Percentiles rank a stretch among this genome's conserved stretches.
These are phyloP conservation scores for Colletotrichum cereale DNA, from an alignment of 2,329 filamentous ascomycete genomes.

Conservation along the genomic window DNA sequence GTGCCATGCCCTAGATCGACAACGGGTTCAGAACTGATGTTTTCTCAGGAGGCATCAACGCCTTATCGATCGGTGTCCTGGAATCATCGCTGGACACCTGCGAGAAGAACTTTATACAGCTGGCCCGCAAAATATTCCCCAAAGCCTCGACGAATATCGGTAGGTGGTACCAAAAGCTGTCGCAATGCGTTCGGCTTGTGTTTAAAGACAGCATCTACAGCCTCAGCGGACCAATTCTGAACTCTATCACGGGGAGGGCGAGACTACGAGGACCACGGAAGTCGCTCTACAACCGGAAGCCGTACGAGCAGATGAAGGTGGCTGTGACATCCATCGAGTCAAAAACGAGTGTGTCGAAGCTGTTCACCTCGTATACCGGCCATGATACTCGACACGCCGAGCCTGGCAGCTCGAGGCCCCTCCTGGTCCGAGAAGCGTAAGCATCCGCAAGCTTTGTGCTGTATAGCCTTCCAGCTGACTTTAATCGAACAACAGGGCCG, in stretches of 20 bases:
- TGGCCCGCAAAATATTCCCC: conserved; percentile 8
- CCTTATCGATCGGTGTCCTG: conserved; percentile 5
- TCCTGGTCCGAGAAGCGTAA: conserved; percentile 1
- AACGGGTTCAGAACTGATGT: not conserved
- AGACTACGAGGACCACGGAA: conserved; percentile 1
- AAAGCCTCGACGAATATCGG: not conserved
- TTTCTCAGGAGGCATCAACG: conserved; percentile 7
- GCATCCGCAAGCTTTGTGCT: not conserved
- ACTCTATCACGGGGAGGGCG: not conserved
- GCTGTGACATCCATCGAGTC: conserved; percentile 8
- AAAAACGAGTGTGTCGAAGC: conserved; percentile 3
- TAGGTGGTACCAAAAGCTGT: conserved; percentile 1
- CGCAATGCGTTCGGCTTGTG: not conserved
- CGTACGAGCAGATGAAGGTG: conserved; percentile 10
- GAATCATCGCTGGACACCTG: conserved; percentile 1
- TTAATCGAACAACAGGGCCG: conserved; percentile 2
- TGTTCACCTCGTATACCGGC: conserved; percentile 4
- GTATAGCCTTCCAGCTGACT: not conserved
- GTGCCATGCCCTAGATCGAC: not conserved
- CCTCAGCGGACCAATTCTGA: not conserved
- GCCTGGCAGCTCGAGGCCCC: too few species aligned
- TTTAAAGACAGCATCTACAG: conserved; percentile 13
- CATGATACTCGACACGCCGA: too few species aligned
- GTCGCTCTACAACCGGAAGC: conserved; percentile 6
- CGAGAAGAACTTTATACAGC: conserved; percentile 1